phyloP scores from a whole-genome alignment of 768 basidiomycete species.

The Suillus alpinus region DNA sequence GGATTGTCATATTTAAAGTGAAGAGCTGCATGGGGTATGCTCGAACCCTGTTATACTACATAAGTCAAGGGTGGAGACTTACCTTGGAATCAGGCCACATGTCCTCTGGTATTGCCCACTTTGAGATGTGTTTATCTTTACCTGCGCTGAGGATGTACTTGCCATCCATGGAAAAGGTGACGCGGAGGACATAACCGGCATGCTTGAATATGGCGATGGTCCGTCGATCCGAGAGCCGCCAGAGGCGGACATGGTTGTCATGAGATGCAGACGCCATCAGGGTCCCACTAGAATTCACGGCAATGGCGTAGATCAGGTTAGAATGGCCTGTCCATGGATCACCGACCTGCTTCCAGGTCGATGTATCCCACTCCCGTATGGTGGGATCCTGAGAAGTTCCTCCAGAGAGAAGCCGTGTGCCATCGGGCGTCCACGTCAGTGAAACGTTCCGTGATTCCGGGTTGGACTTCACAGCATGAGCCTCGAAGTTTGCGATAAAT shows the following conservation, averaged over 20 bases:
- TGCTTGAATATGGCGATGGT: neutral
- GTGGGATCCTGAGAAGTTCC: neutral
- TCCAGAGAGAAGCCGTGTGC: neutral
- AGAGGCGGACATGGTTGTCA: neutral
- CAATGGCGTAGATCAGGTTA: neutral
- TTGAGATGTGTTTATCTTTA: neutral
- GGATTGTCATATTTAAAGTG: neutral
- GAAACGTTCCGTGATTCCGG: neutral
- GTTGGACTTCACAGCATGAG: neutral
- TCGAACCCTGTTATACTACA: neutral
- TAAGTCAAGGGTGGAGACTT: neutral
- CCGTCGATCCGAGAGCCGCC: neutral
- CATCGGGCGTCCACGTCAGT: neutral
- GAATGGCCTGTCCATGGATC: neutral
- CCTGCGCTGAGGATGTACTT: neutral
- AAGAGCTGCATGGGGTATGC: neutral
- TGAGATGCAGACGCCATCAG: neutral
- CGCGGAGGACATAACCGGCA: neutral
- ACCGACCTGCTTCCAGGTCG: neutral
- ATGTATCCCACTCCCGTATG: neutral
- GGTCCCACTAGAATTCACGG: neutral
- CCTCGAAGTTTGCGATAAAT: neutral
- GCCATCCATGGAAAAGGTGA: neutral
- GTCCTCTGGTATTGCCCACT: neutral
- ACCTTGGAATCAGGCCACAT: neutral